These are phyloP conservation scores for Ogataea siamensis DNA, from an alignment of 805 yeast species.

Conservation along the genomic window DNA sequence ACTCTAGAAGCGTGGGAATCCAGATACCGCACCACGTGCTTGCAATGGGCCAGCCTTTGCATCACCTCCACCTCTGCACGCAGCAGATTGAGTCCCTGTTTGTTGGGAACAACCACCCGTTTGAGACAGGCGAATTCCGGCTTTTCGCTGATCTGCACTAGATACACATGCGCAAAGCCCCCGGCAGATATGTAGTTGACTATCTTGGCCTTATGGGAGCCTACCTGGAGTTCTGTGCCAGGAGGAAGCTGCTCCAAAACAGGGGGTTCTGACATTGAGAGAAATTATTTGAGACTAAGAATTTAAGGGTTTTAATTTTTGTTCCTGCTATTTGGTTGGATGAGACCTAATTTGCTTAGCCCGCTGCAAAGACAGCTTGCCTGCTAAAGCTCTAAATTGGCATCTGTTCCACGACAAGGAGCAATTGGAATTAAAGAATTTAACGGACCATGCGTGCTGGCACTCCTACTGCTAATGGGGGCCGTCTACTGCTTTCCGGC, in stretches of 20 bases:
- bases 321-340: background rate
- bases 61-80: slow-evolving; percentile 78
- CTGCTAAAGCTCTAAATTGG: background rate
- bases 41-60: slow-evolving; percentile 57
- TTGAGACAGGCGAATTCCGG: slow-evolving; percentile 65
- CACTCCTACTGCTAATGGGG: too few species aligned
- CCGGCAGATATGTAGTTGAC: slow-evolving; percentile 50
- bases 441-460: too few species aligned
- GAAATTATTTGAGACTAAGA: too few species aligned
- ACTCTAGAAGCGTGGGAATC: slow-evolving; percentile 75
- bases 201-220: slow-evolving; percentile 45
- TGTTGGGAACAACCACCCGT: slow-evolving; percentile 70
- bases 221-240: slow-evolving; percentile 49
- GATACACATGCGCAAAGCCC: slow-evolving; percentile 80
- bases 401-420: background rate
- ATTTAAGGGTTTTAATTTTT: too few species aligned
- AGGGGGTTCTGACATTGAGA: slow-evolving; percentile 14
- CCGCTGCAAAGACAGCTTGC: too few species aligned
- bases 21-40: slow-evolving; percentile 63
- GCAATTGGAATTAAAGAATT: too few species aligned
- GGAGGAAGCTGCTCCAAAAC: slow-evolving; percentile 32
- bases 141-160: slow-evolving; percentile 46
- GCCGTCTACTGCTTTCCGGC: too few species aligned
- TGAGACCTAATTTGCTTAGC: too few species aligned
- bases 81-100: slow-evolving; percentile 60